phyloP scores from a whole-genome alignment of 345 rosid genomes.

The Populus euphratica region DNA sequence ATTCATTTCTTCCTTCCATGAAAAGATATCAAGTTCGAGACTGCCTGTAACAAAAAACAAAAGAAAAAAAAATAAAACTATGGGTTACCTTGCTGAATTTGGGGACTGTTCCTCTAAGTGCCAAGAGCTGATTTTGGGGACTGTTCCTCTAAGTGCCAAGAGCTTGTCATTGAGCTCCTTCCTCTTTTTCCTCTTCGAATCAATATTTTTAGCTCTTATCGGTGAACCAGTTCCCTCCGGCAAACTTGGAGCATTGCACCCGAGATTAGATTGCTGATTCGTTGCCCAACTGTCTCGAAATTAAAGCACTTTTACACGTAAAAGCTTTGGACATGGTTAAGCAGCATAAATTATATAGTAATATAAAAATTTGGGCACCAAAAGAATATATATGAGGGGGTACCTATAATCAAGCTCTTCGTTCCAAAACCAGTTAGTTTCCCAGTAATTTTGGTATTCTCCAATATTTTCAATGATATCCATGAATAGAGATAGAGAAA shows the following conservation, averaged over 20 bases:
- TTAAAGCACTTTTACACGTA: not conserved
- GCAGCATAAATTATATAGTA: not conserved
- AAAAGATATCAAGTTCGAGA: too few species aligned
- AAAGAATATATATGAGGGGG: not conserved
- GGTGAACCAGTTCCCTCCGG: constrained; percentile 84
- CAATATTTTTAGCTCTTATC: constrained; percentile 73
- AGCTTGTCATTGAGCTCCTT: constrained; percentile 85
- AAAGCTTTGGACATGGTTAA: not conserved
- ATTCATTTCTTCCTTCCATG: too few species aligned
- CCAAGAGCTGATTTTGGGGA: constrained; percentile 85
- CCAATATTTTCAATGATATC: constrained; percentile 36
- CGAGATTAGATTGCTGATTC: constrained; percentile 21
- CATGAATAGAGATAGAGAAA: not conserved
- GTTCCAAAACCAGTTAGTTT: constrained; percentile 48
- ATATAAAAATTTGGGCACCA: not conserved
- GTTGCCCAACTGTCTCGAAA: constrained; percentile 18
- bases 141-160: constrained; percentile 82
- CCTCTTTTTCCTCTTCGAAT: constrained; percentile 81
- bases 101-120: constrained; percentile 90
- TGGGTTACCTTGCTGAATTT: constrained; percentile 71
- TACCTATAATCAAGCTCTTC: constrained; percentile 44
- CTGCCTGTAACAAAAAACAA: too few species aligned
- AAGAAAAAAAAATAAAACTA: too few species aligned
- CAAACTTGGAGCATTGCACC: constrained; percentile 78
- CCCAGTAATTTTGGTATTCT: constrained; percentile 60